Conservation (phyloP, 2,329 filamentous ascomycete species). For the Thermochaetoides dissita region DNA sequence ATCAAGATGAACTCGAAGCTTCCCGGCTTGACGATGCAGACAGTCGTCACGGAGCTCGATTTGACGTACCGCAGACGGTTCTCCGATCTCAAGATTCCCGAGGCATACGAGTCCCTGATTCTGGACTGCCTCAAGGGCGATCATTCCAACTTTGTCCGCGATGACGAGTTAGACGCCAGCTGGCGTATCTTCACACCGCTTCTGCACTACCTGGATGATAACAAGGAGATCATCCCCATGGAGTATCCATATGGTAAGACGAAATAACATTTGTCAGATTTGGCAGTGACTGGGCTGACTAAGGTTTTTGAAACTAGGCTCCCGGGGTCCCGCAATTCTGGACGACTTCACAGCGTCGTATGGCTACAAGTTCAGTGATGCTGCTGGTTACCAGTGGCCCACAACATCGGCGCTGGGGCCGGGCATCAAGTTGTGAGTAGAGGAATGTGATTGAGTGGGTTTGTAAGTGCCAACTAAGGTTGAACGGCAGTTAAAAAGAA, state of each 20-base stretch:
- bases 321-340: constrained; percentile 85
- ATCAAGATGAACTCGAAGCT: constrained; percentile 99
- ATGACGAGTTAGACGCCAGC: constrained; percentile 90
- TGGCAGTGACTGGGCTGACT: too few species aligned
- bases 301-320: constrained; percentile 44
- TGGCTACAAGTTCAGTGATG: constrained; percentile 97
- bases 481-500: constrained; percentile 12
- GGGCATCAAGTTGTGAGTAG: constrained; percentile 62
- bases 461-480: not conserved
- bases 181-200: constrained; percentile 98
- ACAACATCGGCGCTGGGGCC: constrained; percentile 51
- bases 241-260: constrained; percentile 92
- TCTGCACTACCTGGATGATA: constrained; percentile 94
- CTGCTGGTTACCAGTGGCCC: constrained; percentile 90
- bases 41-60: constrained; percentile 94
- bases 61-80: constrained; percentile 96
- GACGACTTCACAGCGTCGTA: constrained; percentile 98
- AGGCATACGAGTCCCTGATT: constrained; percentile 96
- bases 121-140: constrained; percentile 96
- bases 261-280: too few species aligned
- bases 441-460: constrained; percentile 2
- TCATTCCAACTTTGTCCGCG: constrained; percentile 97
- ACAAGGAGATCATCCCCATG: constrained; percentile 99
- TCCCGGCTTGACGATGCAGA: constrained; percentile 97
- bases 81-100: constrained; percentile 97